phyloP scores from a whole-genome alignment of 2,329 filamentous ascomycete genomes.

The Diaporthe citriasiana region DNA sequence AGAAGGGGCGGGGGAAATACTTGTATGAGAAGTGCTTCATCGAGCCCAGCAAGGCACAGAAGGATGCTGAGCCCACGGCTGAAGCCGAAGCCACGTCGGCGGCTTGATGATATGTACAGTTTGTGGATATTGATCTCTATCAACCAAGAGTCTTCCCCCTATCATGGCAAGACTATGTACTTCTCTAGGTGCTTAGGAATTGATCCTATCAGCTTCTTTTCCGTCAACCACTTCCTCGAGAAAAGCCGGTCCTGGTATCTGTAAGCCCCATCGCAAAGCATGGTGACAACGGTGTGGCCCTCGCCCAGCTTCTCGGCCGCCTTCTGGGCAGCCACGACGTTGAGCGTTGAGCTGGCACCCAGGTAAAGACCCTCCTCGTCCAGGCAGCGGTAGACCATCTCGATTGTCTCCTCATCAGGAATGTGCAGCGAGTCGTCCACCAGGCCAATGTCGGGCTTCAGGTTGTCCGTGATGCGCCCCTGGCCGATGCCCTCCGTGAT shows the following conservation, averaged over 20 bases:
- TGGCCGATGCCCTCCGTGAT: slow-evolving; percentile 99
- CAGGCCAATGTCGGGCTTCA: slow-evolving; percentile 85
- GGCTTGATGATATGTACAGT: slow-evolving; percentile 42
- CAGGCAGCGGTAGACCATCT: slow-evolving; percentile 96
- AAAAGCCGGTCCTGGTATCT: slow-evolving; percentile 95
- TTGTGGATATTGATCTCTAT: slow-evolving; percentile 37
- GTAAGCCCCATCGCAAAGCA: slow-evolving; percentile 97
- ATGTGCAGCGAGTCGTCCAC: slow-evolving; percentile 89
- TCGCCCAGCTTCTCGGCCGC: slow-evolving; percentile 91
- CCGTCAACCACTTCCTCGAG: slow-evolving; percentile 88
- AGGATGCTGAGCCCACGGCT: background rate
- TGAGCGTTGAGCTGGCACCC: slow-evolving; percentile 92
- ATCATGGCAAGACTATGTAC: slow-evolving; percentile 90
- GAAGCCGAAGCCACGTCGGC: slow-evolving; percentile 14
- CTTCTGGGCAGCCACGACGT: slow-evolving; percentile 95
- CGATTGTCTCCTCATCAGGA: slow-evolving; percentile 92
- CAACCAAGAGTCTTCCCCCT: slow-evolving; percentile 9
- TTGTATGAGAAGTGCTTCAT: slow-evolving; percentile 53
- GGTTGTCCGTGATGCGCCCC: slow-evolving; percentile 95
- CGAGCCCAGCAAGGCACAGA: slow-evolving; percentile 12
- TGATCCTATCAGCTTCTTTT: slow-evolving; percentile 85
- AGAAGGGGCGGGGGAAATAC: slow-evolving; percentile 42
- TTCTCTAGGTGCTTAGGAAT: slow-evolving; percentile 89
- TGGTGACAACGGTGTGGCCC: slow-evolving; percentile 91
- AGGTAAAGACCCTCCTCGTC: slow-evolving; percentile 97